These are phyloP conservation scores for Gracilaria vermiculophylla DNA, from an alignment of 23 red algal genomes.

Conservation along the genomic window DNA sequence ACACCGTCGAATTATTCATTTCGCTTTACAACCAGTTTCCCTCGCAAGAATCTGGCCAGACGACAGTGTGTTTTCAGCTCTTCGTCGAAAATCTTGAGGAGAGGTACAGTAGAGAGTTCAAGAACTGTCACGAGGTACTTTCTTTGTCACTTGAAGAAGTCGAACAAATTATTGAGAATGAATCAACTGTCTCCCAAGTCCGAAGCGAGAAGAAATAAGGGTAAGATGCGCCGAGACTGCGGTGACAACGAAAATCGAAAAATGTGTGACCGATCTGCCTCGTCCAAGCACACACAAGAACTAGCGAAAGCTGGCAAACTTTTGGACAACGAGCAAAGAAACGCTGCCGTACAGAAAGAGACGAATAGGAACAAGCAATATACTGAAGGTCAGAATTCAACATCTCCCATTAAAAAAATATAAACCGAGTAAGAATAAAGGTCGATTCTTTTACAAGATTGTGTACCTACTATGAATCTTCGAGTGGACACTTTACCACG, in stretches of 20 bases:
- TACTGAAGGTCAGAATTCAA: not conserved
- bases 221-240: not conserved
- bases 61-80: not conserved
- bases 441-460: too few species aligned
- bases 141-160: not conserved
- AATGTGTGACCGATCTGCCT: not conserved
- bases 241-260: not conserved
- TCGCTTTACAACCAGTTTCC: not conserved
- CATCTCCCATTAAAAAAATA: not conserved
- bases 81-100: conserved; percentile 20
- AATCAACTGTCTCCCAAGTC: conserved; percentile 5
- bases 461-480: too few species aligned
- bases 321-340: not conserved
- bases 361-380: not conserved
- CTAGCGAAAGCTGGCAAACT: not conserved
- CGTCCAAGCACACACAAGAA: not conserved
- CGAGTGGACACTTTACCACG: conserved; percentile 73
- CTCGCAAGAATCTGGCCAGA: not conserved
- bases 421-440: too few species aligned
- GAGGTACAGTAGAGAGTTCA: not conserved
- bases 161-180: conserved; percentile 5
- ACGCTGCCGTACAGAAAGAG: not conserved
- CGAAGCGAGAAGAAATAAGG: conserved; percentile 17
- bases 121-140: not conserved
- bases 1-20: conserved; percentile 1